Evolutionary conservation across 225 moss, liverwort and hornwort species (phyloP), one percentile per base, ranked within the genome.

Genomic region (Antitrichia curtipendula): DNA sequence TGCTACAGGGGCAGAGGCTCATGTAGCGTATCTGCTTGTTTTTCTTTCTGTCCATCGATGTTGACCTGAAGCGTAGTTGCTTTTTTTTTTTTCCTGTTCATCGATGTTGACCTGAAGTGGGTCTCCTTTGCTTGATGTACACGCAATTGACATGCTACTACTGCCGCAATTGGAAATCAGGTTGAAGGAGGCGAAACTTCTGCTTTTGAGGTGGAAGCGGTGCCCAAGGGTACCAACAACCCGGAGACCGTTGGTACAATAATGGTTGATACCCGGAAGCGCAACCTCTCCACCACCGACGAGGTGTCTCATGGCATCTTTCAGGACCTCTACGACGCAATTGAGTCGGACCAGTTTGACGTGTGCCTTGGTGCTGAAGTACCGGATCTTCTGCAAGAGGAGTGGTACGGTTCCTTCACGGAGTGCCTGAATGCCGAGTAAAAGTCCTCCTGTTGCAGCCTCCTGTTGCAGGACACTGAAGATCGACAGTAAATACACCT

Each of bases 371-470:
- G 34, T 24, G 75, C 49, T 7, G 84, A 88, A 57, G 88, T 90
- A 15, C 36, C 92, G 31, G 90, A 90, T 6, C 64, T 84, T 27
- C 83, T 92, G 45, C 88, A 78, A 36, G 88, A 86, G 25, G 80
- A 92, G 70, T 92, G 92, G 92, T 90, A 80, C 50, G 92, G 88
- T 4, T 88, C 90, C 36, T 92, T 92, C 71, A 84, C 90, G 43
- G 90, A 86, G 50, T 88, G 89, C 66, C 61, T 90, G 84, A 89
- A 86, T 11, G 85, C 87, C 52, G 84, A 25, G 29, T 84, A 52
- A 27, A 17, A 43, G 50, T 16, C 69, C 22, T 22, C 79, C 38
- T 45, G 52, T 16, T 10, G 38, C 71, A 43, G 45, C 65, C 77
- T 32, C 45, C 25, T 43, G 50, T 29, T 29, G 45, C 75, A 50